Conservation (phyloP, 768 basidiomycete species). For the Calocera viscosa region DNA sequence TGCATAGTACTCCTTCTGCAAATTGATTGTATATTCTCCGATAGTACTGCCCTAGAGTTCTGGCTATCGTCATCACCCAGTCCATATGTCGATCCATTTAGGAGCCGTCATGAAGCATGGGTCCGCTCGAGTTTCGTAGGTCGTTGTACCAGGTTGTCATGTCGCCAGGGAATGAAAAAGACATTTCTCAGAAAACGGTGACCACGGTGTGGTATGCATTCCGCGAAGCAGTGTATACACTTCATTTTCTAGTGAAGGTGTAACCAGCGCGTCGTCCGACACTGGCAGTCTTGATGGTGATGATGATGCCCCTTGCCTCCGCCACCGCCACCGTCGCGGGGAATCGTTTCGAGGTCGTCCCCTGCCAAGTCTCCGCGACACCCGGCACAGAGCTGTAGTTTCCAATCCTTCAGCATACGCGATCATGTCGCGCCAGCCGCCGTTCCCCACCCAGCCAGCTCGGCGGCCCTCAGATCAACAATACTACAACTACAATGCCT, state of each 20-base stretch:
- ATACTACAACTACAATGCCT: neutral
- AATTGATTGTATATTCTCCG: too few species aligned
- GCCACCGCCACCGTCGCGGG: neutral
- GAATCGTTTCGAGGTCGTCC: slow-evolving; percentile 2
- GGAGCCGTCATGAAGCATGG: too few species aligned
- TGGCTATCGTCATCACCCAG: too few species aligned
- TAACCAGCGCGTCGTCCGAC: neutral
- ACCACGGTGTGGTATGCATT: too few species aligned
- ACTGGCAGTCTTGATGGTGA: neutral
- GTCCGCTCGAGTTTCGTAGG: too few species aligned
- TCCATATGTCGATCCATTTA: too few species aligned
- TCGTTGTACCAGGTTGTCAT: too few species aligned
- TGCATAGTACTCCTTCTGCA: too few species aligned
- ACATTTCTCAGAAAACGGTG: too few species aligned
- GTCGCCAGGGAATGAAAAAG: too few species aligned
- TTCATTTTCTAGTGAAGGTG: neutral
- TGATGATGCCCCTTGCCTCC: neutral
- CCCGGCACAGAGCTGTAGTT: neutral
- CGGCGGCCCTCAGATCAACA: neutral
- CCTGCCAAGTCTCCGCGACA: neutral
- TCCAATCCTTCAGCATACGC: neutral
- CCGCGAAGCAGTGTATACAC: neutral
- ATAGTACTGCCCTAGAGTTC: too few species aligned
- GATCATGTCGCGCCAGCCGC: slow-evolving; percentile 4
- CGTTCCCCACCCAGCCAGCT: neutral